Conservation (phyloP, 2,329 filamentous ascomycete species). For the Clarireedia homoeocarpa region DNA sequence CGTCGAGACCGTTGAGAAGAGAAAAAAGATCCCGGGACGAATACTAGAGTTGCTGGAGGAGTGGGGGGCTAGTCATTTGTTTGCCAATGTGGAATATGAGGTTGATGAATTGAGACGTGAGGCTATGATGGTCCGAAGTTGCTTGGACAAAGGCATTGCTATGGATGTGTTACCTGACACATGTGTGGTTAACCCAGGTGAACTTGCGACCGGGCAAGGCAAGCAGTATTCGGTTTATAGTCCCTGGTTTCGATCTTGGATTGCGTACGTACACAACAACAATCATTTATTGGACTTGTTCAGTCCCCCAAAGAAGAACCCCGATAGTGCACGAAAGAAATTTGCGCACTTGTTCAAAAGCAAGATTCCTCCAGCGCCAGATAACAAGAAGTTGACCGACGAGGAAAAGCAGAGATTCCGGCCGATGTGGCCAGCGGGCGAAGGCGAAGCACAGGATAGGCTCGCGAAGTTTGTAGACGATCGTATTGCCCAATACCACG, state of each 20-base stretch:
- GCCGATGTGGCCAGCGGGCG: slow-evolving; percentile 65
- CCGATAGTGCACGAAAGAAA: slow-evolving; percentile 33
- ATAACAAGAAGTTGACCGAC: slow-evolving; percentile 50
- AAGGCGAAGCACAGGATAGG: slow-evolving; percentile 59
- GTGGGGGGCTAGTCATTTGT: slow-evolving; percentile 71
- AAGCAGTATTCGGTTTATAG: slow-evolving; percentile 79
- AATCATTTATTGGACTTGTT: slow-evolving; percentile 56
- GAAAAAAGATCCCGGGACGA: slow-evolving; percentile 52
- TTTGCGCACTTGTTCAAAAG: slow-evolving; percentile 52
- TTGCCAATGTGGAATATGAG: slow-evolving; percentile 83
- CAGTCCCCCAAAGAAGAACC: slow-evolving; percentile 50
- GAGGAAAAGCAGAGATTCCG: slow-evolving; percentile 52
- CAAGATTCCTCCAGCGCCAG: slow-evolving; percentile 52
- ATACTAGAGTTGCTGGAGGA: slow-evolving; percentile 58
- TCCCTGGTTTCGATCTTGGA: slow-evolving; percentile 75
- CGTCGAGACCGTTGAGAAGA: slow-evolving; percentile 61
- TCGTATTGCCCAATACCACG: slow-evolving; percentile 53
- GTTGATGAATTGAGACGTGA: slow-evolving; percentile 83
- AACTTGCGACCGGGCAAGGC: slow-evolving; percentile 56
- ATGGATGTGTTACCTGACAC: slow-evolving; percentile 74
- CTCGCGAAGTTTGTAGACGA: slow-evolving; percentile 61
- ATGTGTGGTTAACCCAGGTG: slow-evolving; percentile 71
- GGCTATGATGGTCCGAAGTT: slow-evolving; percentile 51
- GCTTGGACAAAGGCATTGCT: slow-evolving; percentile 54
- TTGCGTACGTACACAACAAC: slow-evolving; percentile 63